These are phyloP conservation scores for Escovopsis weberi DNA, from an alignment of 2,329 filamentous ascomycete species.

Conservation along the genomic window DNA sequence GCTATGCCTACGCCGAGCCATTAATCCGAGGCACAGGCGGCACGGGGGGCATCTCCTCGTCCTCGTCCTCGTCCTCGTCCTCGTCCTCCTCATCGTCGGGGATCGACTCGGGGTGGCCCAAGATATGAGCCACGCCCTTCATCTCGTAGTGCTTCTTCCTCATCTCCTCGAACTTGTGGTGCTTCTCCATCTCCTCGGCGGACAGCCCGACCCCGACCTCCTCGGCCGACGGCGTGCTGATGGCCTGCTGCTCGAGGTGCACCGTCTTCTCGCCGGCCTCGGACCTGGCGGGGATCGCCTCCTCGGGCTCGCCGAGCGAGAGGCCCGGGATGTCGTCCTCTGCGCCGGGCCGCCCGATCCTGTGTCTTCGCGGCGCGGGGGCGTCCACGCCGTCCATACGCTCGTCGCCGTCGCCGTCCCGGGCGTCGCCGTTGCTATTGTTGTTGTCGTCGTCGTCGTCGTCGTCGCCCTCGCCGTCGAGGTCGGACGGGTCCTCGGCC, in stretches of 20 bases:
- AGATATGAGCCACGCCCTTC: slow-evolving; percentile 77
- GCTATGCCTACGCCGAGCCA: slow-evolving; percentile 17
- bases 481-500: slow-evolving; percentile 70
- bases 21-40: slow-evolving; percentile 28
- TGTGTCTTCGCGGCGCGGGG: slow-evolving; percentile 16
- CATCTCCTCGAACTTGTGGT: slow-evolving; percentile 77
- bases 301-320: slow-evolving; percentile 85
- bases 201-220: slow-evolving; percentile 39
- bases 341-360: slow-evolving; percentile 25
- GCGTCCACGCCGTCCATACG: slow-evolving; percentile 9
- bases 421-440: too few species aligned
- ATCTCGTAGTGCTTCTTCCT: slow-evolving; percentile 98
- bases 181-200: slow-evolving; percentile 75
- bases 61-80: slow-evolving; percentile 32
- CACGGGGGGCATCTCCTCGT: slow-evolving; percentile 20
- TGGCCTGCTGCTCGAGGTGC: slow-evolving; percentile 54
- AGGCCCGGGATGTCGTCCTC: slow-evolving; percentile 79
- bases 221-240: slow-evolving; percentile 44
- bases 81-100: slow-evolving; percentile 50
- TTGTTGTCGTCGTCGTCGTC: too few species aligned
- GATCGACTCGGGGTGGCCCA: slow-evolving; percentile 60
- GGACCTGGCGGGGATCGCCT: slow-evolving; percentile 38
- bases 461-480: slow-evolving; percentile 36
- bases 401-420: too few species aligned
- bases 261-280: slow-evolving; percentile 52